Evolutionary conservation across 257 asterid genomes (phyloP).

Genomic region (Solanum bulbocastanum): DNA sequence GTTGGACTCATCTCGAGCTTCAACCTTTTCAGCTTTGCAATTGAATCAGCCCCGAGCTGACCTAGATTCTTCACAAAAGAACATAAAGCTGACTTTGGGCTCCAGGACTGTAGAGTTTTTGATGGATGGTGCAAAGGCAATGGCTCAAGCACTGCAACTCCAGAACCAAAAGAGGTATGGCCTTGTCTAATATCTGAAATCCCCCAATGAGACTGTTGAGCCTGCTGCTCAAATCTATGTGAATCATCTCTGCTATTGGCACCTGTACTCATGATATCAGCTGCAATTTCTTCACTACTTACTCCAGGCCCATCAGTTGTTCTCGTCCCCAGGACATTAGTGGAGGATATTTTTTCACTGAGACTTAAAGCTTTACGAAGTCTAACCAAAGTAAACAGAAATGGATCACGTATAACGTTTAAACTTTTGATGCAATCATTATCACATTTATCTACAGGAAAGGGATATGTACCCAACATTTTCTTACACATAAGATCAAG

Average conservation of each 20-base stretch:
- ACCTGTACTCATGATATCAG: slow-evolving; percentile 11
- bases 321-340: neutral
- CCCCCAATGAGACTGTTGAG: slow-evolving; percentile 25
- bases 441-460: neutral
- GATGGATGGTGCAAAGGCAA: slow-evolving; percentile 24
- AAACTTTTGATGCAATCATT: slow-evolving; percentile 20
- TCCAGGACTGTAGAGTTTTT: slow-evolving; percentile 18
- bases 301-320: slow-evolving; percentile 8
- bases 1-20: slow-evolving; percentile 54
- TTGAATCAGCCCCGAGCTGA: slow-evolving; percentile 37
- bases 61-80: slow-evolving; percentile 26
- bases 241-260: slow-evolving; percentile 24
- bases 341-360: slow-evolving; percentile 24
- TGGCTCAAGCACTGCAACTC: slow-evolving; percentile 17
- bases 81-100: slow-evolving; percentile 25
- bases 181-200: slow-evolving; percentile 23
- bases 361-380: slow-evolving; percentile 20
- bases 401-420: slow-evolving; percentile 30
- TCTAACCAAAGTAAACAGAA: slow-evolving; percentile 32
- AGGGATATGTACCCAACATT: slow-evolving; percentile 26
- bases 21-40: slow-evolving; percentile 43
- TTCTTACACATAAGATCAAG: slow-evolving; percentile 17
- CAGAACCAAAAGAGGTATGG: slow-evolving; percentile 16
- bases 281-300: slow-evolving; percentile 20
- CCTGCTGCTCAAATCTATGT: slow-evolving; percentile 22